phyloP scores from a whole-genome alignment of 768 basidiomycete genomes.

The Phylloporus rhodoxanthus region DNA sequence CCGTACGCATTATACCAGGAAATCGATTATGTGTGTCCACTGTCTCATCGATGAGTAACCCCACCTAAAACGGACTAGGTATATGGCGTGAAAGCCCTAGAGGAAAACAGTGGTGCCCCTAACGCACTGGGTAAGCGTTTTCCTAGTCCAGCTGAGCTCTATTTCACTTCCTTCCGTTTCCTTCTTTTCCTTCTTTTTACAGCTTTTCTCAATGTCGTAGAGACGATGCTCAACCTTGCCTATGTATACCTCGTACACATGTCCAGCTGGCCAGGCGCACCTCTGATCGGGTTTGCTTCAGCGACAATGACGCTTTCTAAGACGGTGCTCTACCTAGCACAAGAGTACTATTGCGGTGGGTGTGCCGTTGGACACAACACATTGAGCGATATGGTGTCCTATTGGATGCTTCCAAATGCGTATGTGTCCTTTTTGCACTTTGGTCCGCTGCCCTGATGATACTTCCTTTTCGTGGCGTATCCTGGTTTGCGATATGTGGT shows the following conservation, averaged over 20 bases:
- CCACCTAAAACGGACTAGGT: slow-evolving; percentile 41
- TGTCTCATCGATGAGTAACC: slow-evolving; percentile 3
- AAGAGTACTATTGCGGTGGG: slow-evolving; percentile 73
- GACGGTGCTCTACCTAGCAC: slow-evolving; percentile 71
- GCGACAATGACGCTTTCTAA: slow-evolving; percentile 80
- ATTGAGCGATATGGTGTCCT: slow-evolving; percentile 45
- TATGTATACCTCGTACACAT: slow-evolving; percentile 77
- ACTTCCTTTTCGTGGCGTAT: too few relatives aligned
- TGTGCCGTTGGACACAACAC: slow-evolving; percentile 76
- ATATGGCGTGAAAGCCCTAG: slow-evolving; percentile 63
- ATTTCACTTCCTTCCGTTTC: not conserved
- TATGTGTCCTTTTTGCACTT: slow-evolving; percentile 32
- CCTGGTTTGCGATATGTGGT: not conserved
- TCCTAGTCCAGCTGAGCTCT: not conserved
- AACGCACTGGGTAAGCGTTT: slow-evolving; percentile 70
- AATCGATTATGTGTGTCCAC: slow-evolving; percentile 38
- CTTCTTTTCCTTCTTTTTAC: not conserved
- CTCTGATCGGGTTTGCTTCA: slow-evolving; percentile 69
- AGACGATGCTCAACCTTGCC: slow-evolving; percentile 61
- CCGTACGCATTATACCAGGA: slow-evolving; percentile 77
- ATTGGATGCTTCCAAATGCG: slow-evolving; percentile 72
- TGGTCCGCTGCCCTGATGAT: slow-evolving; percentile 4
- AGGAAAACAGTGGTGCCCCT: slow-evolving; percentile 69
- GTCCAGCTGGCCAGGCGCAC: slow-evolving; percentile 54
- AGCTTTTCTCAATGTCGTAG: slow-evolving; percentile 78